A percentile compares a stretch with the other conserved stretches of the same genome.
phyloP scores from a whole-genome alignment of 768 basidiomycete genomes.

The Scleroderma citrinum region DNA sequence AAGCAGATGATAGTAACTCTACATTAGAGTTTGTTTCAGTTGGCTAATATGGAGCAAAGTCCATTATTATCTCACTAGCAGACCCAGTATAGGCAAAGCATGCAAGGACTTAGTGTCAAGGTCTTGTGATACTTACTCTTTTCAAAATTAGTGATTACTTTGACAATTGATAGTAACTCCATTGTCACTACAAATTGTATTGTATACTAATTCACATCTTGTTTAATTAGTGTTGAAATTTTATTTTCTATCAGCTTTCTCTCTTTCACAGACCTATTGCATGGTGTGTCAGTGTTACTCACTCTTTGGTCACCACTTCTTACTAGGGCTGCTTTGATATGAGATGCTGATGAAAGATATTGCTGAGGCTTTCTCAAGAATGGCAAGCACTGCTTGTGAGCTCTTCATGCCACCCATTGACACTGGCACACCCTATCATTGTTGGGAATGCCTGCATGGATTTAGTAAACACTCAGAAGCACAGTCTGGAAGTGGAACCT shows the following conservation, averaged over 20 bases:
- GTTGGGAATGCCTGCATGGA: slow-evolving; percentile 2
- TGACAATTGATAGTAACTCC: neutral
- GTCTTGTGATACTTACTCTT: slow-evolving; percentile 4
- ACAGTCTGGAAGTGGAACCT: neutral
- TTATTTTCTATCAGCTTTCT: no score
- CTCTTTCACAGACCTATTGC: no score
- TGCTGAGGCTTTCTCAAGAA: neutral
- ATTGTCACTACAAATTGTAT: no score
- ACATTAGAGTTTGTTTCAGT: neutral
- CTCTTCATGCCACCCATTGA: neutral
- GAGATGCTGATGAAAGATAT: no score
- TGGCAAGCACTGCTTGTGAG: neutral
- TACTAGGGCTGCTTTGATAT: neutral
- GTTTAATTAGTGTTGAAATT: neutral
- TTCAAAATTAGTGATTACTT: neutral
- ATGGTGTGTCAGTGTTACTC: neutral
- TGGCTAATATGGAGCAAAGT: neutral
- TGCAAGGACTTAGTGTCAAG: slow-evolving; percentile 12
- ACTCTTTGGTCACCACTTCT: neutral
- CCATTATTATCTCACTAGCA: slow-evolving; percentile 8
- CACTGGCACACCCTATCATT: neutral
- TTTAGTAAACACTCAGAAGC: slow-evolving; percentile 1
- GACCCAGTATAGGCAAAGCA: slow-evolving; percentile 10
- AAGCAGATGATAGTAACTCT: slow-evolving; percentile 4
- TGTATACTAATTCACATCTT: neutral